Evolutionary conservation across 1,284 basidiomycete genomes (phyloP), one percentile per base, ranked within the genome.

Genomic region (Ganoderma meredithae): DNA sequence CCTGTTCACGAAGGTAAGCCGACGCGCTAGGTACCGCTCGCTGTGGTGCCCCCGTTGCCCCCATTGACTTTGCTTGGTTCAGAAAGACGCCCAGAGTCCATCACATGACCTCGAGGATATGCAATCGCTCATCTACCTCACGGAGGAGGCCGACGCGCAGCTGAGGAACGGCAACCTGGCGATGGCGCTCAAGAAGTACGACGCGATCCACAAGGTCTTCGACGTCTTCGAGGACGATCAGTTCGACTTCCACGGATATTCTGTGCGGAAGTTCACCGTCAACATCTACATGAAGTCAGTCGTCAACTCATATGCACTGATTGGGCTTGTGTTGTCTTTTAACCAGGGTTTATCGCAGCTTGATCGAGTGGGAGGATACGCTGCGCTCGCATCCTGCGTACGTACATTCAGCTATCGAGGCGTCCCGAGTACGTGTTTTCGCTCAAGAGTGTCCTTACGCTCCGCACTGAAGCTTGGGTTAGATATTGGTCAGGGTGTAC

Each of bases 191-290:
- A 99, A 99, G 83, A 90, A 92, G 74, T 97, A 95, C 75, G 86
- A 89, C 65, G 86, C 91, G 60, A 83, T 98, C 53, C 88, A 90
- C 69, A 93, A 90, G 90, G 84, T 92, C 17, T 98, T 98, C 80
- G 88, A 93, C 66, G 94, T 95, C 66, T 89, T 95, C 72, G 95
- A 97, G 76, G 96, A 99, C 73, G 98, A 99, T 78, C 97, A 99
- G 81, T 97, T 95, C 76, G 98, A 99, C 80, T 99, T 99, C 85
- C 98, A 99, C 79, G 91, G 92, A 8, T 99, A 99, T 81, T 95
- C 95, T 74, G 77, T 98, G 76, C 90, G 98, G 59, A 95, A 95
- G 76, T 95, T 93, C 78, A 98, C 95, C 3, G 82, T 99, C 47
- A 91, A 91, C 61, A 87, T 94, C 15, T 99, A 99, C 79, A 75